Evolutionary conservation across 305 asterid genomes (phyloP).

Genomic region (Andrographis paniculata): DNA sequence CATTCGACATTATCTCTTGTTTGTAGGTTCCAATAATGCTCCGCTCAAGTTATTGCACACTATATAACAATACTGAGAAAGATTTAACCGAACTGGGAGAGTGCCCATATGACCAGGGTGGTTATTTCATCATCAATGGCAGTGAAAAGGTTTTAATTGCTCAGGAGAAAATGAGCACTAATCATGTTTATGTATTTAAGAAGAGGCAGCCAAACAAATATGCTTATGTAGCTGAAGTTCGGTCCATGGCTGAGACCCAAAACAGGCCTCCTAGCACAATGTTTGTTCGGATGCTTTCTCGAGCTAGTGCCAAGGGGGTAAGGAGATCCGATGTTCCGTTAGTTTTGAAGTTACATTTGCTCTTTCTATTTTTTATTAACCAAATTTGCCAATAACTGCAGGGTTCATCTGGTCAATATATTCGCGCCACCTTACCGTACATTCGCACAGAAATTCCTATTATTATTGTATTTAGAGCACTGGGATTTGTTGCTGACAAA

Average conservation of each 20-base stretch:
- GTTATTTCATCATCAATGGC: conserved; percentile 90
- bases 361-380: too few relatives aligned
- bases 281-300: conserved; percentile 97
- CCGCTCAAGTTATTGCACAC: conserved; percentile 90
- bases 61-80: conserved; percentile 74
- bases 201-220: conserved; percentile 99
- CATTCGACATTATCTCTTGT: too few relatives aligned
- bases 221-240: conserved; percentile 89
- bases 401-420: conserved; percentile 99
- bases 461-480: conserved; percentile 78
- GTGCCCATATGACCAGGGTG: conserved; percentile 97
- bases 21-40: conserved; percentile 92
- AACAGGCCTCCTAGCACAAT: conserved; percentile 94
- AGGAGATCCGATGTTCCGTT: too few relatives aligned
- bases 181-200: conserved; percentile 93
- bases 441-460: conserved; percentile 96
- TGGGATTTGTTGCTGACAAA: conserved; percentile 69
- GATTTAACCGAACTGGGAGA: conserved; percentile 98
- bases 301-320: conserved; percentile 98
- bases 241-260: conserved; percentile 98
- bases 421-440: conserved; percentile 95
- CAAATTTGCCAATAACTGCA: too few relatives aligned
- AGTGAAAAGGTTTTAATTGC: conserved; percentile 98
- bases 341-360: too few relatives aligned
- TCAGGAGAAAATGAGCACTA: conserved; percentile 99